Percentiles rank a stretch among this genome's conserved stretches.
Conservation (phyloP, 305 asterid genomes). For the Withania somnifera region DNA sequence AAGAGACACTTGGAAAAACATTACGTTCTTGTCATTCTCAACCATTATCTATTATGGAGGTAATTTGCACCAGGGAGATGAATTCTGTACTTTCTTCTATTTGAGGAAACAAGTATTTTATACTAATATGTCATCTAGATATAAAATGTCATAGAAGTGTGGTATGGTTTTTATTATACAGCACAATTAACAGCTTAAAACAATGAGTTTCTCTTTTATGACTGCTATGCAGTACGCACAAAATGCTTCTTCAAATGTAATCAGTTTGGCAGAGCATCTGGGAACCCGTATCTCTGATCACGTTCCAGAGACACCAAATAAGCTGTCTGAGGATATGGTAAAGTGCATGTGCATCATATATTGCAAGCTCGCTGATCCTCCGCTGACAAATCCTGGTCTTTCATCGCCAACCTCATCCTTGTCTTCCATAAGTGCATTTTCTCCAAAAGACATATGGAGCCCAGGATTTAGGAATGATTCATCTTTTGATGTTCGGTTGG, state of each 20-base stretch:
- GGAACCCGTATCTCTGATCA: constrained; percentile 83
- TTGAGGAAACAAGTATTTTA: neutral
- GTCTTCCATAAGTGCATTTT: constrained; percentile 66
- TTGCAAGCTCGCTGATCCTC: constrained; percentile 82
- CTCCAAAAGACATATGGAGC: constrained; percentile 92
- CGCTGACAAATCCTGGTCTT: constrained; percentile 48
- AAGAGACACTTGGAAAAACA: constrained; percentile 54
- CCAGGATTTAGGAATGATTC: constrained; percentile 67
- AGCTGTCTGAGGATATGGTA: constrained; percentile 89
- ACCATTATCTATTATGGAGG: constrained; percentile 94
- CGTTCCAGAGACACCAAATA: constrained; percentile 70
- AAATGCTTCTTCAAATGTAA: constrained; percentile 49
- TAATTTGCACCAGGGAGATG: constrained; percentile 9
- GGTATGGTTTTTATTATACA: neutral
- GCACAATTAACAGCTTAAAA: neutral
- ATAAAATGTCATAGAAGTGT: neutral
- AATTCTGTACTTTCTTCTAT: neutral
- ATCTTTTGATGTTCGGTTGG: constrained; percentile 73
- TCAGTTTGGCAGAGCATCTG: constrained; percentile 93
- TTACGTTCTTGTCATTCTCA: constrained; percentile 91
- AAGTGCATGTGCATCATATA: constrained; percentile 80
- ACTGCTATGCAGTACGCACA: constrained; percentile 50
- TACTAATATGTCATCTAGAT: neutral
- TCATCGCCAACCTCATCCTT: constrained; percentile 78
- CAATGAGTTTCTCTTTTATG: neutral